These are phyloP conservation scores for Pogostemon cablin DNA, from an alignment of 257 asterid species.

Conservation along the genomic window DNA sequence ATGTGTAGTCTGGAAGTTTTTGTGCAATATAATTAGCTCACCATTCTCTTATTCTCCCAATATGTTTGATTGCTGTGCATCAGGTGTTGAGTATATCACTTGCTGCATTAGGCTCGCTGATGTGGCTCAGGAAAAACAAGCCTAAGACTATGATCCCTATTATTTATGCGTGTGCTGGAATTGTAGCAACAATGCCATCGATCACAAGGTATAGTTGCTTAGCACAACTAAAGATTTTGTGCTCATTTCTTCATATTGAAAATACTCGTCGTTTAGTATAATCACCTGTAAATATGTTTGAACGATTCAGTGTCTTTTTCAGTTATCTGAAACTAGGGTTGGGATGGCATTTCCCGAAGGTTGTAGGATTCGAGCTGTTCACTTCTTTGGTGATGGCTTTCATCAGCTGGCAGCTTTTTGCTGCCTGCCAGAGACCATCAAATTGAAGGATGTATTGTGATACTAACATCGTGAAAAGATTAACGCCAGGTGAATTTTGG, in stretches of 20 bases:
- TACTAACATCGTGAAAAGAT: not conserved
- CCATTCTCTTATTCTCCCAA: not conserved
- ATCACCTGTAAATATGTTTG: not conserved
- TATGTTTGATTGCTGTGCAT: constrained; percentile 16
- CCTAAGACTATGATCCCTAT: constrained; percentile 92
- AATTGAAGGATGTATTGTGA: constrained; percentile 36
- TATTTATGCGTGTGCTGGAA: constrained; percentile 83
- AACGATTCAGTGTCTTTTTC: constrained; percentile 31
- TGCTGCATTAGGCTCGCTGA: constrained; percentile 88
- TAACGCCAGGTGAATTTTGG: not conserved
- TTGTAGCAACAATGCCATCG: constrained; percentile 96
- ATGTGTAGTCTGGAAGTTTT: not conserved
- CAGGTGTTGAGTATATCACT: constrained; percentile 91
- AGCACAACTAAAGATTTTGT: not conserved
- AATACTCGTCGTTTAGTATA: not conserved
- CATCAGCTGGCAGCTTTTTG: constrained; percentile 90
- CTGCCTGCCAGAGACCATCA: constrained; percentile 89
- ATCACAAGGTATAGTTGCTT: constrained; percentile 61
- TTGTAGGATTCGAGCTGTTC: constrained; percentile 86
- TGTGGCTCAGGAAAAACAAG: constrained; percentile 96
- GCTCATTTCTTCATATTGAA: not conserved
- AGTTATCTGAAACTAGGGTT: constrained; percentile 81
- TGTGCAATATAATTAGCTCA: not conserved
- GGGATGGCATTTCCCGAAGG: constrained; percentile 89
- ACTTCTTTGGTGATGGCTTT: constrained; percentile 88